phyloP scores from a whole-genome alignment of 345 rosid genomes.

The Syzygium jambos region DNA sequence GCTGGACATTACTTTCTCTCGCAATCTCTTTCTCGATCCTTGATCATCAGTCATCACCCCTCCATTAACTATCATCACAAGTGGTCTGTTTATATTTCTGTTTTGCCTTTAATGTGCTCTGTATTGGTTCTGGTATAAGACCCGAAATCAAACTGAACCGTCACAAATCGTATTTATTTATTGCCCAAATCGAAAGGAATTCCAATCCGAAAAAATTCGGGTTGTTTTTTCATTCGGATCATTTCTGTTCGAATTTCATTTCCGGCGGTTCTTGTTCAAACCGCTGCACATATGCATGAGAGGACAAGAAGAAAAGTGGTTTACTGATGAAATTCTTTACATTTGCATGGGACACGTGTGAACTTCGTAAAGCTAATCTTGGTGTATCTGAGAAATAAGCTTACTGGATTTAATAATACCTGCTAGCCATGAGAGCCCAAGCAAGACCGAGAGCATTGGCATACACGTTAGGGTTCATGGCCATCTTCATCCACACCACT shows the following conservation, averaged over 20 bases:
- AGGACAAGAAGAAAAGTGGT: not conserved
- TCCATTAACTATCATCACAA: not conserved
- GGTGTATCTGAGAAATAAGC: not conserved
- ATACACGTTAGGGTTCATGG: slow-evolving; percentile 30
- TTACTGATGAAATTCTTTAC: not conserved
- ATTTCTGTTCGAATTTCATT: too few species aligned
- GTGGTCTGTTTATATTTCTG: not conserved
- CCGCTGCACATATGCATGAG: too few species aligned
- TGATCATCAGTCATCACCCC: not conserved
- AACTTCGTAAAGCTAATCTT: not conserved
- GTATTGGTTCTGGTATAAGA: not conserved
- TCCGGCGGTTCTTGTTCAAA: too few species aligned
- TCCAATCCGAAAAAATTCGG: too few species aligned
- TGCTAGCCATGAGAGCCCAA: slow-evolving; percentile 33
- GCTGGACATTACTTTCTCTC: not conserved
- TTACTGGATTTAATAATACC: slow-evolving; percentile 1
- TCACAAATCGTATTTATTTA: too few species aligned
- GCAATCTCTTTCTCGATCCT: not conserved
- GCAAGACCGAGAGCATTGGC: slow-evolving; percentile 29
- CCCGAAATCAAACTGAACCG: not conserved
- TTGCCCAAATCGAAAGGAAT: too few species aligned
- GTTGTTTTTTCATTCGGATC: too few species aligned
- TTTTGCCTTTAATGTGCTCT: not conserved
- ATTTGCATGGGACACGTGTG: not conserved
- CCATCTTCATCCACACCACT: slow-evolving; percentile 29